Conservation (phyloP, 2,329 filamentous ascomycete genomes). For the Chaetomium strumarium region DNA sequence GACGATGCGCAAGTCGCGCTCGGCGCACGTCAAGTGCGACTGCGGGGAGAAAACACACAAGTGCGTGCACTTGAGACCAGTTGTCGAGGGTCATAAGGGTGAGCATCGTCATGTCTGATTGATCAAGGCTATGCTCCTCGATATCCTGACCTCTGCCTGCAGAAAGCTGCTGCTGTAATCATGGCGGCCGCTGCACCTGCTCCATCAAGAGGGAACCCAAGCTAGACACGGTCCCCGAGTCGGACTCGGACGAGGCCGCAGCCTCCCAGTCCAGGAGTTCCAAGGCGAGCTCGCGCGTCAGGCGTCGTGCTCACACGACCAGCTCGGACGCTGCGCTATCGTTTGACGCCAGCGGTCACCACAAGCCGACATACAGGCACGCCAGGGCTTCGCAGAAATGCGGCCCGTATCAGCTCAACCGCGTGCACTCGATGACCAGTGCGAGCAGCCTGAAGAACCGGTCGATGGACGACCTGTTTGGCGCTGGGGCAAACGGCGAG, state of each 20-base stretch:
- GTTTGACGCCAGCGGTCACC: conserved; percentile 59
- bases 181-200: conserved; percentile 62
- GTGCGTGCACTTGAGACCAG: conserved; percentile 54
- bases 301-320: conserved; percentile 50
- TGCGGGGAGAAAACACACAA: conserved; percentile 87
- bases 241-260: conserved; percentile 49
- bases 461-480: conserved; percentile 41
- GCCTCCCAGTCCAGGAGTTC: conserved; percentile 29
- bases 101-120: conserved; percentile 32
- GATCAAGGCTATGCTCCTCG: conserved; percentile 26
- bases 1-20: conserved; percentile 89
- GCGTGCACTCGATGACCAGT: conserved; percentile 53
- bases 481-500: conserved; percentile 35
- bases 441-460: conserved; percentile 43
- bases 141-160: conserved; percentile 27
- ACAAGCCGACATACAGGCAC: conserved; percentile 57
- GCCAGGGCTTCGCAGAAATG: conserved; percentile 56
- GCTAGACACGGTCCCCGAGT: conserved; percentile 59
- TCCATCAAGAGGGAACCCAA: conserved; percentile 55
- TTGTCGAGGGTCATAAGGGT: conserved; percentile 55
- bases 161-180: conserved; percentile 66
- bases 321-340: conserved; percentile 55
- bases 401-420: conserved; percentile 55
- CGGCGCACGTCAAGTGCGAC: conserved; percentile 92
- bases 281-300: conserved; percentile 33